Conservation (phyloP, 2,329 filamentous ascomycete species). For the Periconia sp. region DNA sequence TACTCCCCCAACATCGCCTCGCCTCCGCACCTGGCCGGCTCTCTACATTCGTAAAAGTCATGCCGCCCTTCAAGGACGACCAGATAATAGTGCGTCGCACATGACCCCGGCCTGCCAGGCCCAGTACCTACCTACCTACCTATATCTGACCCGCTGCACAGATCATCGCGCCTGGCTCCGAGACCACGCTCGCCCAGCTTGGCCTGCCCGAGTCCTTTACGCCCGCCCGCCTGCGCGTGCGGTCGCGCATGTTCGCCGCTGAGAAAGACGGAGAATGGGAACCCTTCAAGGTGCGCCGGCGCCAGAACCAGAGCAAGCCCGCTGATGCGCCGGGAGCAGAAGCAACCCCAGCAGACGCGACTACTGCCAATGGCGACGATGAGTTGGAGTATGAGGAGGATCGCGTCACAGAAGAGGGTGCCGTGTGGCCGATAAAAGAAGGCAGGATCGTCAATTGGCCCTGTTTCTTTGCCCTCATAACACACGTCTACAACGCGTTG, state of each 20-base stretch:
- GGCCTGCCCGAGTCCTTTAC: slow-evolving; percentile 89
- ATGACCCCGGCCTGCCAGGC: too few species aligned
- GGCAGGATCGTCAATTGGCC: slow-evolving; percentile 88
- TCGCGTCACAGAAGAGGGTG: slow-evolving; percentile 81
- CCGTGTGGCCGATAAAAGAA: slow-evolving; percentile 80
- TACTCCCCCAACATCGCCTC: neutral
- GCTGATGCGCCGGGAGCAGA: slow-evolving; percentile 20
- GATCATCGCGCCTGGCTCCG: slow-evolving; percentile 81
- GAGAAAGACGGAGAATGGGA: slow-evolving; percentile 78
- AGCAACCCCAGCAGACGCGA: slow-evolving; percentile 22
- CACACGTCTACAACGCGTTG: slow-evolving; percentile 86
- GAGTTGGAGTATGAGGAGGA: slow-evolving; percentile 81
- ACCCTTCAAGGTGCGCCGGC: slow-evolving; percentile 73
- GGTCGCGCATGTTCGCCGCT: slow-evolving; percentile 88
- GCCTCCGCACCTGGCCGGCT: too few species aligned
- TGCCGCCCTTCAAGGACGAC: slow-evolving; percentile 51
- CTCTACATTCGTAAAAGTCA: slow-evolving; percentile 17
- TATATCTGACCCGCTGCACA: slow-evolving; percentile 16
- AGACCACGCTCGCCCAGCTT: slow-evolving; percentile 87
- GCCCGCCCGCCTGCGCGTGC: slow-evolving; percentile 80
- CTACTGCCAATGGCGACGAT: slow-evolving; percentile 55
- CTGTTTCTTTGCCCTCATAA: slow-evolving; percentile 89
- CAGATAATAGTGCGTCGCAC: slow-evolving; percentile 42
- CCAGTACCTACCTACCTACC: neutral
- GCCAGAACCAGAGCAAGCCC: slow-evolving; percentile 29